Base-by-base conservation (phyloP, 1,139 yeast genomes). In the Saccharomyces uvarum region DNA sequence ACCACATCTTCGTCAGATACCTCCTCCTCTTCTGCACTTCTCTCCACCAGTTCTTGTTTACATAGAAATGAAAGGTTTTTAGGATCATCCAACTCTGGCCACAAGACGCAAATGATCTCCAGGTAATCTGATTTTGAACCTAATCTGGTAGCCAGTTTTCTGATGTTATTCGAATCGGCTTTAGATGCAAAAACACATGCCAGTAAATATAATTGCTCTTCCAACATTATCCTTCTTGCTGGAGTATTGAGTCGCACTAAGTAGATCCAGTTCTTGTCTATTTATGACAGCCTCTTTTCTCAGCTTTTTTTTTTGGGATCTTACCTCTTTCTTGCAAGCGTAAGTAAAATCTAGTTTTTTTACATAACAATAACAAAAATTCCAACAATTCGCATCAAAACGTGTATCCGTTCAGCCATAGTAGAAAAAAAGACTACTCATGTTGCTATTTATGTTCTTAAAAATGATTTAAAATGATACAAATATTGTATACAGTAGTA, bases 81-180 rank as follows among this genome's bases (percentile, higher is more conserved):
- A 9, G 70, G 70, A 49, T 64, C 64, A 31, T 60, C 64, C 21
- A 63, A 49, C 54, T 68, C 72, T 24, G 71, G 71, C 69, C 70
- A 67, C 11, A 69, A 53, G 5, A 65, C 64, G 48, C 65, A 60
- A 9, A 65, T 51, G 2, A 58, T 58, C 49, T 67, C 58, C 19
- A 58, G 57, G 13, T 60, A 55, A 5, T 61, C 65, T 13, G 44
- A 16, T 38, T 38, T 16, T 16, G 44, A 16, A 16, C 24, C 44
- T 19, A 38, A 13, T 19, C 41, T 14, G 4, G 49, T 13, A 19
- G 57, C 47, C 9, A 64, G 33, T 41, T 50, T 51, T 27, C 19
- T 33, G 31, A 65, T 52, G 4, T 50, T 56, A 5, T 31, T 33
- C 2, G 46, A 51, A 50, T 67, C 65, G 13, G 59, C 63, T 16